A percentile compares a stretch with the other conserved stretches of the same genome.
These are phyloP conservation scores for Parastagonospora avenae DNA, from an alignment of 2,329 filamentous ascomycete species.

Conservation along the genomic window DNA sequence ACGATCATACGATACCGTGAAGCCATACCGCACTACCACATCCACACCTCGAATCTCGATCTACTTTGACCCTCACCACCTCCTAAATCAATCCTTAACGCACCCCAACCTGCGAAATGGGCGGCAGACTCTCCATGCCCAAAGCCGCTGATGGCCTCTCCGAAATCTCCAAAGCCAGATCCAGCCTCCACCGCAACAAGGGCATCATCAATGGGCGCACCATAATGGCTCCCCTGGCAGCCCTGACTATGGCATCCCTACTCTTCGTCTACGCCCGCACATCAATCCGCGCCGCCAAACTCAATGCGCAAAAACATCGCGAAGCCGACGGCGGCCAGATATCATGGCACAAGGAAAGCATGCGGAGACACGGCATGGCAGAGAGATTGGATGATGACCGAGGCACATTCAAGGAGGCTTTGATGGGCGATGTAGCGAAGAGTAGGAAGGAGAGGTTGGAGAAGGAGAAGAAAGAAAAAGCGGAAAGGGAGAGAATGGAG, in stretches of 20 bases:
- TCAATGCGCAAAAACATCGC: conserved; percentile 65
- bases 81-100: too few relatives aligned
- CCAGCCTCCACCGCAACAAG: conserved; percentile 31
- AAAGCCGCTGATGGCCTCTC: conserved; percentile 50
- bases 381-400: conserved; percentile 50
- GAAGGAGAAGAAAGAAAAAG: conserved; percentile 40
- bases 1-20: neutral
- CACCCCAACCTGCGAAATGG: conserved; percentile 43
- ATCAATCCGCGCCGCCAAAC: conserved; percentile 69
- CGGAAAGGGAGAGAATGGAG: conserved; percentile 12
- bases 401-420: conserved; percentile 39
- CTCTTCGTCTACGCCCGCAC: conserved; percentile 67
- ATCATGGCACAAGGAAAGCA: conserved; percentile 60
- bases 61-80: too few relatives aligned
- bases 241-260: conserved; percentile 65
- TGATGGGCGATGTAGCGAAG: conserved; percentile 40
- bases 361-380: conserved; percentile 58
- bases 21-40: conserved; percentile 1
- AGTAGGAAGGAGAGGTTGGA: conserved; percentile 32
- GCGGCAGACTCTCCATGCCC: conserved; percentile 53
- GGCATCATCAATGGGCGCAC: conserved; percentile 50
- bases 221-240: conserved; percentile 65
- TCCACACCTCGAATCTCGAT: too few relatives aligned
- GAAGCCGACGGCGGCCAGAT: conserved; percentile 63
- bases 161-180: conserved; percentile 47